These are phyloP conservation scores for Trapa bicornis DNA, from an alignment of 345 rosid species.

Conservation along the genomic window DNA sequence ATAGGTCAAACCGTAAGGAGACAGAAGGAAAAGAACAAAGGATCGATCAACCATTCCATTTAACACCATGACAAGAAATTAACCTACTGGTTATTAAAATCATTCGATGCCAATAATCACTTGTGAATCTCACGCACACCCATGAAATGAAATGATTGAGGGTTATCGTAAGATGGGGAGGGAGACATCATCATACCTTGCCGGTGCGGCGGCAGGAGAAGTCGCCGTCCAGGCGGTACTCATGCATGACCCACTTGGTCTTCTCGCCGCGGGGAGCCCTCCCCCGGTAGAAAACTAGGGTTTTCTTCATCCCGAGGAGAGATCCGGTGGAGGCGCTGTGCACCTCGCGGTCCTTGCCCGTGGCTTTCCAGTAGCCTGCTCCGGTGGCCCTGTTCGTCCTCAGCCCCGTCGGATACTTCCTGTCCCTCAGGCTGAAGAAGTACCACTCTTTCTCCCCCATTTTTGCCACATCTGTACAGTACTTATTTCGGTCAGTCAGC, in stretches of 20 bases:
- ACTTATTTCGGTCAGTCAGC: too few species aligned
- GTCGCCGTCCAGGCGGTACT: constrained; percentile 74
- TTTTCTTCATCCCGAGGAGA: constrained; percentile 84
- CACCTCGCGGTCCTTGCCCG: constrained; percentile 74
- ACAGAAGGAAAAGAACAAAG: too few species aligned
- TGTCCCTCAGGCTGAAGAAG: constrained; percentile 73
- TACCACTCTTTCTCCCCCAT: constrained; percentile 96
- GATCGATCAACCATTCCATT: too few species aligned
- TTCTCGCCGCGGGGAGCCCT: constrained; percentile 87
- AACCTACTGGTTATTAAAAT: too few species aligned
- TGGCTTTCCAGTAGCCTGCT: constrained; percentile 91
- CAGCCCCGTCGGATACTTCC: constrained; percentile 85
- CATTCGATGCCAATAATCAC: too few species aligned
- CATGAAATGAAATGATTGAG: too few species aligned
- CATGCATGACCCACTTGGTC: constrained; percentile 97
- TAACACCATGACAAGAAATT: too few species aligned
- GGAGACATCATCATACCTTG: constrained; percentile 32
- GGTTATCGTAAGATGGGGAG: too few species aligned
- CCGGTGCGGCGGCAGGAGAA: constrained; percentile 68
- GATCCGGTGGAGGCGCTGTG: constrained; percentile 39
- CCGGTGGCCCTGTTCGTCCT: constrained; percentile 81
- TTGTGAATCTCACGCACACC: too few species aligned
- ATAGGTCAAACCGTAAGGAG: too few species aligned
- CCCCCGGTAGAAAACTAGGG: constrained; percentile 74
- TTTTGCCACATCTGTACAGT: constrained; percentile 44